Percentiles rank a stretch among this genome's conserved stretches.
phyloP scores from a whole-genome alignment of 768 basidiomycete species.

The Mycena venus region DNA sequence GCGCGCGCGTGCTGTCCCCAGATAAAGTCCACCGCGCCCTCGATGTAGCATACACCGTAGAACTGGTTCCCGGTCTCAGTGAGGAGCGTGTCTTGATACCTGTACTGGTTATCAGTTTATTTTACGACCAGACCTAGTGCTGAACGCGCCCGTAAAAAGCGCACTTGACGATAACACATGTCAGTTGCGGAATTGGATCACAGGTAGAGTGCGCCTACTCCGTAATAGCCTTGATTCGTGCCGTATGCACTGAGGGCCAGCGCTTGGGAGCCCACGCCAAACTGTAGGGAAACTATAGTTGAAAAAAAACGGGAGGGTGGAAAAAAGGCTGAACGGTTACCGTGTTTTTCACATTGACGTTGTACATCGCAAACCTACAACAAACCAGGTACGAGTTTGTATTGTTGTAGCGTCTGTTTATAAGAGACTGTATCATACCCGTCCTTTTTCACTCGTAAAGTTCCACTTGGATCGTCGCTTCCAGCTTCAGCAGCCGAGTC shows the following conservation, averaged over 20 bases:
- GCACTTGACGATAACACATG: not conserved
- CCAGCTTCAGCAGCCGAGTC: not conserved
- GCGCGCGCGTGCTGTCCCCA: slow-evolving; percentile 39
- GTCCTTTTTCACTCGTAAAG: slow-evolving; percentile 43
- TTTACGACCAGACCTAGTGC: not conserved
- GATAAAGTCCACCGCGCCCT: slow-evolving; percentile 43
- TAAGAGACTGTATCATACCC: too few relatives aligned
- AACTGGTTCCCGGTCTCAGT: slow-evolving; percentile 37
- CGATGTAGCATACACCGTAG: slow-evolving; percentile 40
- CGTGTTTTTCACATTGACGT: slow-evolving; percentile 46
- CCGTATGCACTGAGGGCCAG: slow-evolving; percentile 41
- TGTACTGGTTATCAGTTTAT: not conserved
- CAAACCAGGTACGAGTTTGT: too few relatives aligned
- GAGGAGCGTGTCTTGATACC: slow-evolving; percentile 38
- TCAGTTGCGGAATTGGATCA: not conserved
- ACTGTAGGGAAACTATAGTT: slow-evolving; percentile 32
- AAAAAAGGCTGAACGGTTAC: not conserved
- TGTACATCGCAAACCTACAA: slow-evolving; percentile 46
- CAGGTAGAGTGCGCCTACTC: not conserved
- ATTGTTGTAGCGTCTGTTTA: too few relatives aligned
- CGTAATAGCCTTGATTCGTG: slow-evolving; percentile 42
- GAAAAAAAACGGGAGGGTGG: too few relatives aligned
- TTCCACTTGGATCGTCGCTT: slow-evolving; percentile 28
- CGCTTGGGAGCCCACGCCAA: slow-evolving; percentile 41
- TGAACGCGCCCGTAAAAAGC: slow-evolving; percentile 36